Percentiles rank a stretch among this genome's conserved stretches.
Evolutionary conservation across 768 basidiomycete genomes (phyloP).

Genomic region (Termitomyces sp.): DNA sequence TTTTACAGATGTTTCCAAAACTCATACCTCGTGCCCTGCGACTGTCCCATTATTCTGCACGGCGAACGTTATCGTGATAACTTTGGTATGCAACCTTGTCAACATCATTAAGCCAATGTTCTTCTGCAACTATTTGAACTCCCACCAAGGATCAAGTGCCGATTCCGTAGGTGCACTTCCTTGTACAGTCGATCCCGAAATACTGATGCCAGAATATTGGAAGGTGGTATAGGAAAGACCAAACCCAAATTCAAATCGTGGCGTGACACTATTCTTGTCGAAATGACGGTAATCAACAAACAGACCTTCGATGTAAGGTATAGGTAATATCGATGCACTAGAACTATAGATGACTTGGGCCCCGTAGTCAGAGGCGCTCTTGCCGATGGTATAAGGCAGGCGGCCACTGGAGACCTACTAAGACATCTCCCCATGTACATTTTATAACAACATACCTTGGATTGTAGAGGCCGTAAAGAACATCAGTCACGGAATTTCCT

Average conservation of each 20-base stretch:
- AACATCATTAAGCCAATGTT: not conserved
- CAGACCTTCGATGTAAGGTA: slow-evolving; percentile 54
- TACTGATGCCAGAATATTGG: slow-evolving; percentile 37
- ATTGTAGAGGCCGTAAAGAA: slow-evolving; percentile 56
- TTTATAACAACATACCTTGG: slow-evolving; percentile 34
- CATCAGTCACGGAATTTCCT: slow-evolving; percentile 54
- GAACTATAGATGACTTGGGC: slow-evolving; percentile 40
- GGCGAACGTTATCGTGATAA: slow-evolving; percentile 47
- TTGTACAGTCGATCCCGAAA: slow-evolving; percentile 31
- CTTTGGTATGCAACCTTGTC: slow-evolving; percentile 43
- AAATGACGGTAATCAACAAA: slow-evolving; percentile 57
- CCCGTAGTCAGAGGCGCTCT: slow-evolving; percentile 48
- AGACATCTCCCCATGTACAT: not conserved
- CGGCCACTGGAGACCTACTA: slow-evolving; percentile 27
- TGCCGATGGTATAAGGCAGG: slow-evolving; percentile 49
- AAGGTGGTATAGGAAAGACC: slow-evolving; percentile 56
- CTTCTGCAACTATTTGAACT: not conserved
- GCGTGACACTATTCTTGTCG: slow-evolving; percentile 38
- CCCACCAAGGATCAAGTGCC: slow-evolving; percentile 45
- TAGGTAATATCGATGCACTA: slow-evolving; percentile 31
- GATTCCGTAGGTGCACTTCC: slow-evolving; percentile 42
- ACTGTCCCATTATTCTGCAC: slow-evolving; percentile 48
- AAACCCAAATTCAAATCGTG: slow-evolving; percentile 48
- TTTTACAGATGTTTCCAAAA: not conserved
- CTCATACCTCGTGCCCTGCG: slow-evolving; percentile 47